Evolutionary conservation across 2,329 filamentous ascomycete species (phyloP).

Genomic region (Rhynchosporium secalis): DNA sequence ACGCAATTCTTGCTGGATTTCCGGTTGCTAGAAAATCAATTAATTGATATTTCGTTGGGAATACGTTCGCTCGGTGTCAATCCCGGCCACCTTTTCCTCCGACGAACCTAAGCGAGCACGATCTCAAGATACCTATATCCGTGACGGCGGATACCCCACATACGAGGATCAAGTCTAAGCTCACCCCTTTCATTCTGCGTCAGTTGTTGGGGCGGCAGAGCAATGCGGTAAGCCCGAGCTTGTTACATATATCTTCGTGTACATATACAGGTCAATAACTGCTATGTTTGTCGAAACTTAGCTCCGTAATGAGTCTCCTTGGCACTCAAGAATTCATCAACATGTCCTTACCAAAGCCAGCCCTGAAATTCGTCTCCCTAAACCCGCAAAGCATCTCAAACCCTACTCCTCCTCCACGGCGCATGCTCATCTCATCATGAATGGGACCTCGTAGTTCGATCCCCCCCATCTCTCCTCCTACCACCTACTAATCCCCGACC

Average conservation of each 20-base stretch:
- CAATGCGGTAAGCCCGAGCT: not conserved
- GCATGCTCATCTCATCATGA: not conserved
- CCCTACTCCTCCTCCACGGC: slow-evolving; percentile 11
- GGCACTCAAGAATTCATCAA: not conserved
- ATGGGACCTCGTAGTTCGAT: slow-evolving; percentile 8
- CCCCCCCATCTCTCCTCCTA: not conserved
- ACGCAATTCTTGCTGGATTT: no score
- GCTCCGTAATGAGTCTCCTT: not conserved
- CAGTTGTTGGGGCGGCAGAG: no score
- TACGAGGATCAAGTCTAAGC: no score
- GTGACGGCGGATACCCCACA: no score
- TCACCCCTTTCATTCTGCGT: no score
- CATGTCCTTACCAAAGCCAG: not conserved
- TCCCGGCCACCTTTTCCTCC: no score
- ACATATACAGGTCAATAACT: not conserved
- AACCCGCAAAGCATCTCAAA: not conserved
- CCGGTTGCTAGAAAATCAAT: no score
- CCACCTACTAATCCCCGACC: slow-evolving; percentile 13
- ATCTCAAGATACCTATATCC: no score
- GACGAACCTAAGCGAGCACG: no score
- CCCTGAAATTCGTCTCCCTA: not conserved
- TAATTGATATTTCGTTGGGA: no score
- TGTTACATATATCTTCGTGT: not conserved
- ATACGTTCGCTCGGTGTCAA: no score
- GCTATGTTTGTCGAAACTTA: not conserved